Percentiles rank a stretch among this genome's conserved stretches.
Evolutionary conservation across 2,329 filamentous ascomycete genomes (phyloP).

Genomic region (Chaetomium sp.): DNA sequence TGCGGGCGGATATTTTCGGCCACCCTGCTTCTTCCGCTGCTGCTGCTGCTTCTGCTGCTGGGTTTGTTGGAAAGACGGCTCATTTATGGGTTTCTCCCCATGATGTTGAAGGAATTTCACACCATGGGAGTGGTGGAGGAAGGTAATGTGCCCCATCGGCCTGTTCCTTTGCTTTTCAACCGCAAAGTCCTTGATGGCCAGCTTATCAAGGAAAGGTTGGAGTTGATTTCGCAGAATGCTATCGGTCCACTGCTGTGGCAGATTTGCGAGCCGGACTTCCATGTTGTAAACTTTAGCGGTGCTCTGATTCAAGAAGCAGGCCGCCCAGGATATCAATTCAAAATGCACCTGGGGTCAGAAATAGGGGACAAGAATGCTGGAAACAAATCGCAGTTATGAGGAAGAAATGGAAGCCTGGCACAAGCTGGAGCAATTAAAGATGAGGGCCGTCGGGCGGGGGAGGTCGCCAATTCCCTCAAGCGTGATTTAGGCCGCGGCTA

Average conservation of each 20-base stretch:
- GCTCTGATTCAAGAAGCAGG: too few species aligned
- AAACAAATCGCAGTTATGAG: too few species aligned
- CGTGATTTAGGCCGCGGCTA: too few species aligned
- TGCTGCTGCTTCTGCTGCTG: background rate
- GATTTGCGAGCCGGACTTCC: conserved; percentile 40
- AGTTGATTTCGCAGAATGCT: conserved; percentile 35
- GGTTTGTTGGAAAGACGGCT: background rate
- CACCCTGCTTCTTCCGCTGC: too few species aligned
- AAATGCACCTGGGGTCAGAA: too few species aligned
- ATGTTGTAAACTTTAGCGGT: conserved; percentile 26
- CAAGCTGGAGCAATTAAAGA: too few species aligned
- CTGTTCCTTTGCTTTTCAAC: conserved; percentile 37
- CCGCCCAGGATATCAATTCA: too few species aligned
- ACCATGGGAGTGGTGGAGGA: conserved; percentile 36
- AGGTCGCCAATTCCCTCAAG: too few species aligned
- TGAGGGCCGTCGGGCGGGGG: too few species aligned
- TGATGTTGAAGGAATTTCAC: conserved; percentile 36
- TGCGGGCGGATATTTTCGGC: background rate
- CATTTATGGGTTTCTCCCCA: conserved; percentile 11
- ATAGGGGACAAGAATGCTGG: too few species aligned
- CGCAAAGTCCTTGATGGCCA: conserved; percentile 37
- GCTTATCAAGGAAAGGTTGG: conserved; percentile 31
- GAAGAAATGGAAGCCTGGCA: too few species aligned
- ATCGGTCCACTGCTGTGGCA: conserved; percentile 37
- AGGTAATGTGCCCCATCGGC: conserved; percentile 36